Conservation (phyloP, 768 basidiomycete genomes). For the Xanthoconium stramineum region DNA sequence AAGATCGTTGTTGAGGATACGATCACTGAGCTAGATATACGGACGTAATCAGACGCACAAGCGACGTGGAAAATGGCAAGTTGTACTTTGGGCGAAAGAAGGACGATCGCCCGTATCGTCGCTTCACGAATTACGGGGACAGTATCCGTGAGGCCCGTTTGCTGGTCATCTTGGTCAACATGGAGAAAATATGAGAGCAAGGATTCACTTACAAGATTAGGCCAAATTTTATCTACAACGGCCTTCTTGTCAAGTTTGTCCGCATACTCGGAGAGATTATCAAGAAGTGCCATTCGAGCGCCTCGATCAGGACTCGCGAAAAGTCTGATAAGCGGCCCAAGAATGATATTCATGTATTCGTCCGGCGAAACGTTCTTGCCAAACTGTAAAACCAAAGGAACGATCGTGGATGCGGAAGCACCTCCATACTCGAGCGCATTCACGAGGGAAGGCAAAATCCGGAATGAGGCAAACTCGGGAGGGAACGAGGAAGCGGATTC, state of each 20-base stretch:
- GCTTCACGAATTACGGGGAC: constrained; percentile 93
- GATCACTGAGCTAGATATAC: constrained; percentile 68
- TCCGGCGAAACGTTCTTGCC: constrained; percentile 66
- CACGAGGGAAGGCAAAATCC: constrained; percentile 84
- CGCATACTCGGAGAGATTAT: constrained; percentile 77
- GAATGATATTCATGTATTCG: constrained; percentile 65
- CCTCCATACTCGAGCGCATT: constrained; percentile 78
- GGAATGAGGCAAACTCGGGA: constrained; percentile 76
- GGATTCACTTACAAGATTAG: constrained; percentile 63
- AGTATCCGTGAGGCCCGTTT: constrained; percentile 94
- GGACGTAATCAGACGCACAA: not conserved
- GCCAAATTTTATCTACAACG: constrained; percentile 89
- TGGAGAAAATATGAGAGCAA: not conserved
- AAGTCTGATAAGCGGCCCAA: constrained; percentile 79
- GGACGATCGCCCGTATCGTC: constrained; percentile 82
- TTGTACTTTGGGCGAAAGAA: constrained; percentile 78
- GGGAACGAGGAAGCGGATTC: constrained; percentile 82
- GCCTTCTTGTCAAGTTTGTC: constrained; percentile 85
- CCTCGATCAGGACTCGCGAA: constrained; percentile 90
- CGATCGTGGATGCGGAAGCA: constrained; percentile 67
- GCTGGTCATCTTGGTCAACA: constrained; percentile 42
- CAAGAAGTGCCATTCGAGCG: constrained; percentile 89
- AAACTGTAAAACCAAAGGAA: constrained; percentile 82
- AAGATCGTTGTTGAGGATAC: constrained; percentile 94
- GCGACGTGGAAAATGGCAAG: not conserved